phyloP scores from a whole-genome alignment of 768 basidiomycete genomes.

The Collybia nuda region DNA sequence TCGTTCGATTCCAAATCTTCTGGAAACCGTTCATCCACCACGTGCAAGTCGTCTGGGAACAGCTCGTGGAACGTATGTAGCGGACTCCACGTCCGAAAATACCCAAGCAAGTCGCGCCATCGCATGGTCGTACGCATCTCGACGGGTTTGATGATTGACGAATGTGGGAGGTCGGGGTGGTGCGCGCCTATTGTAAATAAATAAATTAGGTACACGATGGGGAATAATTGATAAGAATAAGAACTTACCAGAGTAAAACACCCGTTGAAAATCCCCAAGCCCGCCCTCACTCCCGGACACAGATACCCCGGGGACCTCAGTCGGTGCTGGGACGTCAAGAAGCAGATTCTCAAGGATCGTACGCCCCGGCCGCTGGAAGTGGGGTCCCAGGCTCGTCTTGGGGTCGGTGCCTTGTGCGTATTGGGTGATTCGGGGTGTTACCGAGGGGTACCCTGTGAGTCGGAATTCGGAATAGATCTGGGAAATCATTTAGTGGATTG shows the following conservation, averaged over 20 bases:
- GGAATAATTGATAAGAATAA: neutral
- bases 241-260: constrained; percentile 56
- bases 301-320: constrained; percentile 17
- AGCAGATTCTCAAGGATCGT: constrained; percentile 73
- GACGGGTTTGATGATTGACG: constrained; percentile 35
- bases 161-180: constrained; percentile 14
- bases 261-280: constrained; percentile 45
- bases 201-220: neutral
- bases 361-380: constrained; percentile 83
- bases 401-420: constrained; percentile 64
- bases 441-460: constrained; percentile 56
- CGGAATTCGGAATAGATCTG: constrained; percentile 73
- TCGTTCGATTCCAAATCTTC: constrained; percentile 25
- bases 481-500: neutral
- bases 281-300: constrained; percentile 23
- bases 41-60: constrained; percentile 53
- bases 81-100: constrained; percentile 71
- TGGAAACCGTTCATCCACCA: constrained; percentile 34
- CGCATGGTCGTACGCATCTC: constrained; percentile 60
- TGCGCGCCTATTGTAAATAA: constrained; percentile 8
- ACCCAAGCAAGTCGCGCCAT: constrained; percentile 66
- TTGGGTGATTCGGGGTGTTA: constrained; percentile 56
- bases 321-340: constrained; percentile 62
- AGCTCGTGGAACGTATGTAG: constrained; percentile 65
- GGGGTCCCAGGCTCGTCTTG: constrained; percentile 56